Base-by-base conservation (phyloP, 371 early-diverging fungal species). In the Zychaea mexicana region DNA sequence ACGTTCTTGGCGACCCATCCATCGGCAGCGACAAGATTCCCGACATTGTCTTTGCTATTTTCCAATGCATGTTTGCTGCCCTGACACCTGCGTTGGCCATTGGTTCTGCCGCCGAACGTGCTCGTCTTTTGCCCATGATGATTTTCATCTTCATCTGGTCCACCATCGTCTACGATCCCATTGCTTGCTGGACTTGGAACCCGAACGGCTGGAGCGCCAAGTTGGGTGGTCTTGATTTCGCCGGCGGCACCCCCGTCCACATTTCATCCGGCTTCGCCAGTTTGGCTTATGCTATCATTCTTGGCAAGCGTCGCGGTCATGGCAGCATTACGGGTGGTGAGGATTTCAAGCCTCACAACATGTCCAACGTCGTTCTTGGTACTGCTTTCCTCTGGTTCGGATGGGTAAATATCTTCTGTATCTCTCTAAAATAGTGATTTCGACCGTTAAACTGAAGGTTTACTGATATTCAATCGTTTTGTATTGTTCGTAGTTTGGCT, bases 141-240 rank as follows among this genome's bases (percentile, higher is more conserved):
- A 76, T 96, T 57, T 97, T 95, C 68, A 87, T 96, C 64, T 94
- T 97, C 70, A 79, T 96, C 53, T 97, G 97, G 97, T 84, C 93
- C 0, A 96, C 96, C 1, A 52, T 96, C 45, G 94, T 96, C 5
- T 97, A 97, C 70, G 85, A 92, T 66, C 83, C 87, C 38, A 87
- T 92, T 56, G 96, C 96, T 30, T 94, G 90, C 82, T 96, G 96
- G 96, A 91, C 93, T n/a, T 96, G 97, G 97, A 83, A 82, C 17
- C 74, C 81, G 19, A 88, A 87, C 45, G 96, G 97, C 4, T 96
- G 95, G 95, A 74, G 88, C 60, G 74, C 70, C 56, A 85, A 85
- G 53, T 68, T 95, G 64, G 95, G 95, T 27, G 57, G 61, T 9
- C 78, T 91, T 33, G 94, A 95, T 77, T 95, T 88, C 61, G 96